Base-by-base conservation (phyloP, 164 flowering plant genomes). In the Pachysandra terminalis region DNA sequence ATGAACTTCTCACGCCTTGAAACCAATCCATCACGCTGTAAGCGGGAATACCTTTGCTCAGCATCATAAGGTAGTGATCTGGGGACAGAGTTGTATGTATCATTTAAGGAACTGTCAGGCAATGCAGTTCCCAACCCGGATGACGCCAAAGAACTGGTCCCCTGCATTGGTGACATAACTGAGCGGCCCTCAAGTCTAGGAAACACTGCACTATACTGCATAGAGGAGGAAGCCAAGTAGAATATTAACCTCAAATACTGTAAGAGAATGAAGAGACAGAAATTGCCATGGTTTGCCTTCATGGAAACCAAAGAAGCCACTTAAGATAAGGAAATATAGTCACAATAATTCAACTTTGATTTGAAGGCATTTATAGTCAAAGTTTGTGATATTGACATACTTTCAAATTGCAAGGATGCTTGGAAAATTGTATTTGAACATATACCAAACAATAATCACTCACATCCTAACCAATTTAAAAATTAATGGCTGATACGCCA, bases 1-100 rank as follows among this genome's bases (percentile, higher is more conserved):
- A 70, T 61, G 23, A 84, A 71, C 72, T 87, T 87, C 9, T 83
- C 91, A 56, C 87, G 89, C 73, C 88, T 76, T 61, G 83, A 84
- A 35, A 87, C 83, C 75, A 84, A 76, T 56, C 79, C 79, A 52
- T 78, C 86, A 70, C 86, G 87, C 54, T 77, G 90, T 63, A 79
- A 41, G 41, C 83, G 86, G 9, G 90, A 64, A 66, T 78, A 83
- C 68, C 93, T 86, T 63, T 84, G 80, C 26, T 84, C 90, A 63
- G 76, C 59, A 67, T 84, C 81, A 72, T 74, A 77, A 52, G 84
- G 73, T 52, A 70, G 27, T 21, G 81, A 77, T 72, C 84, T 72
- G 41, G 80, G 55, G 60, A 65, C 68, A 59, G 79, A 53, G 25
- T 64, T 73, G 59, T 71, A 61, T 17, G 74, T 45, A 28, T 72